A percentile compares a stretch with the other conserved stretches of the same genome.
phyloP scores from a whole-genome alignment of 805 yeast genomes.

The Soucietia sequanensis region DNA sequence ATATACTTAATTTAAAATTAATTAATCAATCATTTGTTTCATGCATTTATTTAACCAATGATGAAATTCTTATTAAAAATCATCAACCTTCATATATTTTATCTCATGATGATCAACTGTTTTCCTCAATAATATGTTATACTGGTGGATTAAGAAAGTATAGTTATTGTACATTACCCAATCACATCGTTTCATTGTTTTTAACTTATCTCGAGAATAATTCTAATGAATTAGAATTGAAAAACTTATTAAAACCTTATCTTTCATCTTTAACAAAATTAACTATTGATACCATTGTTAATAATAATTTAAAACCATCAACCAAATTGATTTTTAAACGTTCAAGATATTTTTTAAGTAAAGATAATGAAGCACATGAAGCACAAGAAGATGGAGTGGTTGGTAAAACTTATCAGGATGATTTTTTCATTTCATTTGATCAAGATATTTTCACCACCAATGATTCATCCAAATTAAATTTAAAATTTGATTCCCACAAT shows the following conservation, averaged over 20 bases:
- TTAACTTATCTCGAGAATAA: conserved; percentile 16
- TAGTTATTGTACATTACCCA: conserved; percentile 39
- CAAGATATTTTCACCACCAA: conserved; percentile 34
- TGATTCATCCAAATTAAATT: conserved; percentile 12
- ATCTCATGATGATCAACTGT: conserved; percentile 21
- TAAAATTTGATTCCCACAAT: conserved; percentile 14
- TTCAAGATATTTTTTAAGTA: conserved; percentile 29
- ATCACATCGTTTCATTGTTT: conserved; percentile 20
- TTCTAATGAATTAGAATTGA: conserved; percentile 3
- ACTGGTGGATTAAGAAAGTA: conserved; percentile 43
- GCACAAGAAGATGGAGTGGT: conserved; percentile 8
- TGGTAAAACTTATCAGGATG: conserved; percentile 24
- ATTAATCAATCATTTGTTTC: conserved; percentile 16
- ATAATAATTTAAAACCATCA: conserved; percentile 25
- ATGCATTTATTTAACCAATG: conserved; percentile 21
- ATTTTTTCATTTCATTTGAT: conserved; percentile 31
- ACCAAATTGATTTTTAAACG: conserved; percentile 27
- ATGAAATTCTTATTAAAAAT: conserved; percentile 10
- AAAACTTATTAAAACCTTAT: conserved; percentile 14
- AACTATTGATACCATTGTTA: conserved; percentile 28
- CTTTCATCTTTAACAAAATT: conserved; percentile 25
- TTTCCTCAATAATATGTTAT: conserved; percentile 32
- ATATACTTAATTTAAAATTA: conserved; percentile 29
- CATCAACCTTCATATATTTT: conserved; percentile 29
- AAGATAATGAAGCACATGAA: conserved; percentile 11